Evolutionary conservation across 2,329 filamentous ascomycete genomes (phyloP).

Genomic region (Ophiostoma angusticollis): DNA sequence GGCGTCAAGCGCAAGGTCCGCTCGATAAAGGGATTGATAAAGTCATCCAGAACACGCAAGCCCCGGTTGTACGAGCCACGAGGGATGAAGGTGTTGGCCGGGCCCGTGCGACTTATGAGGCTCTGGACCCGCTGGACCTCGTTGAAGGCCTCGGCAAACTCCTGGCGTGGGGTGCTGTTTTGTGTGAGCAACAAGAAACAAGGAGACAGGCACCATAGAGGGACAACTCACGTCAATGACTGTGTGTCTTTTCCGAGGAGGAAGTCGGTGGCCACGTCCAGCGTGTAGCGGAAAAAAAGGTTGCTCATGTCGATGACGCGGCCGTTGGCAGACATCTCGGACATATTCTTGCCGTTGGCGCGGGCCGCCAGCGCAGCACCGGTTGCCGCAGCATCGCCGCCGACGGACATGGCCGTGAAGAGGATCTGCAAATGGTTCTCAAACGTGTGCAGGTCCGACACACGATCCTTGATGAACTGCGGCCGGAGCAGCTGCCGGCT

Average conservation of each 20-base stretch:
- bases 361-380: constrained; percentile 44
- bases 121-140: constrained; percentile 66
- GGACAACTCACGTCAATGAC: constrained; percentile 34
- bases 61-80: constrained; percentile 48
- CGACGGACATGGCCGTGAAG: constrained; percentile 53
- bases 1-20: constrained; percentile 54
- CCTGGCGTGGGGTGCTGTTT: constrained; percentile 40
- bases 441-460: constrained; percentile 70
- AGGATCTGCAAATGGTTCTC: constrained; percentile 65
- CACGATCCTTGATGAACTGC: constrained; percentile 74
- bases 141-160: constrained; percentile 72
- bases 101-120: constrained; percentile 50
- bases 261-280: constrained; percentile 81
- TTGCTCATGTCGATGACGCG: constrained; percentile 56
- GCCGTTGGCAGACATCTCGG: constrained; percentile 48
- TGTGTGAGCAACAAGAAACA: not conserved
- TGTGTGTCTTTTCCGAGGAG: constrained; percentile 65
- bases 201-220: not conserved
- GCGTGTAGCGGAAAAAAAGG: constrained; percentile 71
- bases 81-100: constrained; percentile 50
- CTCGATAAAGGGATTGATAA: constrained; percentile 69
- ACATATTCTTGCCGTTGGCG: constrained; percentile 41
- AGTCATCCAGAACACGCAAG: constrained; percentile 58
- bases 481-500: constrained; percentile 73
- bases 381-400: constrained; percentile 44